Percentiles rank a stretch among this genome's conserved stretches.
Evolutionary conservation across 805 yeast species (phyloP).

Genomic region (Kazachstania kunashirensis): DNA sequence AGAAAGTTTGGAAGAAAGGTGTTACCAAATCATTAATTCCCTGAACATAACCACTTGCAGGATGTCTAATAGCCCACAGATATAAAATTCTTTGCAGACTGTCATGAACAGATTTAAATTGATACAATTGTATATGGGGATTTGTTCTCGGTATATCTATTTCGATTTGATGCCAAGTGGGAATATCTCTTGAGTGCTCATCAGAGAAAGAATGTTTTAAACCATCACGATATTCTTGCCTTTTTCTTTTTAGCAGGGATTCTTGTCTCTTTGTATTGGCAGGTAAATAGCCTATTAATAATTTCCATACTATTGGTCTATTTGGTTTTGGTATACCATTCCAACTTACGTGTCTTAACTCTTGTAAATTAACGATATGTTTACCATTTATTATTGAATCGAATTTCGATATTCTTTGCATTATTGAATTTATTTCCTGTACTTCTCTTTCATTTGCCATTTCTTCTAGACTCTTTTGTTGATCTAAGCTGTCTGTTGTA

Average conservation of each 20-base stretch:
- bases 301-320: conserved; percentile 82
- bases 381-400: conserved; percentile 45
- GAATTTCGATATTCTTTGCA: conserved; percentile 57
- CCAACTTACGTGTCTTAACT: conserved; percentile 78
- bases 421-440: conserved; percentile 46
- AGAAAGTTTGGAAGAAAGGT: conserved; percentile 82
- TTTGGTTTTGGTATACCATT: conserved; percentile 81
- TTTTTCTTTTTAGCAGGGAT: conserved; percentile 60
- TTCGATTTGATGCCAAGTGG: conserved; percentile 89
- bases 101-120: conserved; percentile 59
- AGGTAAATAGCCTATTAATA: conserved; percentile 82
- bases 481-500: conserved; percentile 12
- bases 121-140: conserved; percentile 70
- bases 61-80: conserved; percentile 93
- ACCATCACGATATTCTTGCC: conserved; percentile 78
- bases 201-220: conserved; percentile 50
- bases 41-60: conserved; percentile 96
- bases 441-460: conserved; percentile 24
- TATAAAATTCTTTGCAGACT: conserved; percentile 74
- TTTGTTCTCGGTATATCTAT: conserved; percentile 93
- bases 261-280: conserved; percentile 70
- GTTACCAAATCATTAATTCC: conserved; percentile 92
- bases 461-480: conserved; percentile 18
- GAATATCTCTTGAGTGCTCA: conserved; percentile 50
- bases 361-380: conserved; percentile 54